phyloP scores from a whole-genome alignment of 2,329 filamentous ascomycete species.

The Diaporthe batatas region DNA sequence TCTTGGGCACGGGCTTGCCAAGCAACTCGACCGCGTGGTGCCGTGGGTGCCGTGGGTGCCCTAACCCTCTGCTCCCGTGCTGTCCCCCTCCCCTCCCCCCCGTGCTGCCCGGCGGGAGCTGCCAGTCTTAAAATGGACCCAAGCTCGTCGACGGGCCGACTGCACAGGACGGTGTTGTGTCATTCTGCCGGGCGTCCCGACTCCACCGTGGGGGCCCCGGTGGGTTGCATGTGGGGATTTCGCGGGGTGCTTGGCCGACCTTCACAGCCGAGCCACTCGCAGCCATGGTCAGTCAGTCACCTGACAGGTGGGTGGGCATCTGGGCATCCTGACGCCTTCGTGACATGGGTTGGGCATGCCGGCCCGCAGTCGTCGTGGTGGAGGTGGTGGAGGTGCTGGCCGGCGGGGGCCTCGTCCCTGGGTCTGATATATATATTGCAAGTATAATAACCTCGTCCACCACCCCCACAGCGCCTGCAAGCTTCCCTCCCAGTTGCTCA shows the following conservation, averaged over 20 bases:
- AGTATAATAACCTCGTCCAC: too few relatives aligned
- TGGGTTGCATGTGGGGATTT: constrained; percentile 19
- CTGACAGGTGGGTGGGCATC: background rate
- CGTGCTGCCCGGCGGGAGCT: too few relatives aligned
- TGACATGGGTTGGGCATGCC: background rate
- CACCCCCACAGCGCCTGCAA: too few relatives aligned
- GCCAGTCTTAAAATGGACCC: background rate
- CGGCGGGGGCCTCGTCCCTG: too few relatives aligned
- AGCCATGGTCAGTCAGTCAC: background rate
- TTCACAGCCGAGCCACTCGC: constrained; percentile 23
- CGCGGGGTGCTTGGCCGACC: constrained; percentile 18
- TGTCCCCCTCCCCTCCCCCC: too few relatives aligned
- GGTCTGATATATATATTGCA: too few relatives aligned
- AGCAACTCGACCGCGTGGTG: background rate
- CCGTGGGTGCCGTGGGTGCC: too few relatives aligned
- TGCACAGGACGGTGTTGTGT: constrained; percentile 6
- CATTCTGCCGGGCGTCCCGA: too few relatives aligned
- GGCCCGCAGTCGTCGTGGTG: background rate
- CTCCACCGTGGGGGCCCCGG: background rate
- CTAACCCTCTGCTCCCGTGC: constrained; percentile 4
- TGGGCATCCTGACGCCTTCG: constrained; percentile 5
- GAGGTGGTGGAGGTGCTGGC: background rate
- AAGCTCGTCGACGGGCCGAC: constrained; percentile 3
- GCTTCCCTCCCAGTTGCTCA: too few relatives aligned
- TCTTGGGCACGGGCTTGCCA: constrained; percentile 16